Evolutionary conservation across 306 rosid species (phyloP).

Genomic region (Casuarina cunninghamiana): DNA sequence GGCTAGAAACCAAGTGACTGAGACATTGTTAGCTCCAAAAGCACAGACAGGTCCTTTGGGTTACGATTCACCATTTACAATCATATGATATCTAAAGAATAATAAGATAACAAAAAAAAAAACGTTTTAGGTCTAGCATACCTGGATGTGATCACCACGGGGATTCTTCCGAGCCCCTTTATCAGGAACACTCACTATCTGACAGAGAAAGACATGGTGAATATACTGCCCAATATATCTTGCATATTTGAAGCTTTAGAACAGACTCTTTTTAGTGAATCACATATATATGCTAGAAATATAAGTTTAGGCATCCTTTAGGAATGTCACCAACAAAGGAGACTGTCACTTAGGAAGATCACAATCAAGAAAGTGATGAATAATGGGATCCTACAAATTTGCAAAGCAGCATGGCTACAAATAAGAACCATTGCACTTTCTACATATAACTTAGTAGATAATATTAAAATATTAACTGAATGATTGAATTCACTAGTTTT

Average conservation of each 20-base stretch:
- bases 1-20: background rate
- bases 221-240: constrained; percentile 1
- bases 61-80: background rate
- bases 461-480: too few relatives aligned
- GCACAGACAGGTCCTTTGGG: background rate
- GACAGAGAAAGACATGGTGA: constrained; percentile 22
- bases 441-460: too few relatives aligned
- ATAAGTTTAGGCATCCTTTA: too few relatives aligned
- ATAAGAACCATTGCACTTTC: too few relatives aligned
- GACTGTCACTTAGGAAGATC: too few relatives aligned
- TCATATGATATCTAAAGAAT: background rate
- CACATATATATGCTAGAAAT: too few relatives aligned
- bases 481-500: too few relatives aligned
- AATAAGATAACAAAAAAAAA: background rate
- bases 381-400: too few relatives aligned
- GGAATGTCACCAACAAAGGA: too few relatives aligned
- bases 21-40: background rate
- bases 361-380: too few relatives aligned
- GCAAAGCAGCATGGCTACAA: too few relatives aligned
- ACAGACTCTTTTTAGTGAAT: background rate
- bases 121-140: constrained; percentile 24
- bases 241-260: constrained; percentile 9
- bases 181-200: constrained; percentile 69
- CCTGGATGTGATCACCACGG: constrained; percentile 55
- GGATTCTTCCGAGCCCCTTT: constrained; percentile 64